Evolutionary conservation across 257 asterid genomes (phyloP).

Genomic region (Nicotiana tabacum): DNA sequence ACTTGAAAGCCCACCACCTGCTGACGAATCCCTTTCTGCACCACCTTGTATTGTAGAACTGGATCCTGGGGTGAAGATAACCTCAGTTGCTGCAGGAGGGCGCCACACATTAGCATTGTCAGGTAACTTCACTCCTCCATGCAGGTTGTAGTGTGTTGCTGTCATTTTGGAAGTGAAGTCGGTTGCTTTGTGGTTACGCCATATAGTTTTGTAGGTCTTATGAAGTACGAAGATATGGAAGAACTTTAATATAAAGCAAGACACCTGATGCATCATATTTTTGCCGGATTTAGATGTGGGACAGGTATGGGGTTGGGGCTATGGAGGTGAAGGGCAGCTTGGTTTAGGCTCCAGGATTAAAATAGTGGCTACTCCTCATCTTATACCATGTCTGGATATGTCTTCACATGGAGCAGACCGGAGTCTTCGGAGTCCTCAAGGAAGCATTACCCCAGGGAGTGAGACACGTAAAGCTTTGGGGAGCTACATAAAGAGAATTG

Average conservation of each 20-base stretch:
- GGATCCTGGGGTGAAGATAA: slow-evolving; percentile 66
- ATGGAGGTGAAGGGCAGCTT: slow-evolving; percentile 89
- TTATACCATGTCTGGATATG: slow-evolving; percentile 52
- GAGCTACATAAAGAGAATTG: slow-evolving; percentile 51
- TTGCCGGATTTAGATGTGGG: slow-evolving; percentile 74
- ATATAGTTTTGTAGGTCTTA: slow-evolving; percentile 54
- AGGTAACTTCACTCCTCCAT: slow-evolving; percentile 35
- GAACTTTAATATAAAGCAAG: slow-evolving; percentile 55
- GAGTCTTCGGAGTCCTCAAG: slow-evolving; percentile 24
- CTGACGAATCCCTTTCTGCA: slow-evolving; percentile 62
- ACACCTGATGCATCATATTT: slow-evolving; percentile 61
- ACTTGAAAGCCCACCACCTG: slow-evolving; percentile 31
- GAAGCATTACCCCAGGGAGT: slow-evolving; percentile 23
- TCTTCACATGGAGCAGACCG: slow-evolving; percentile 40
- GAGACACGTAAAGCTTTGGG: slow-evolving; percentile 32
- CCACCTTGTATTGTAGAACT: slow-evolving; percentile 60
- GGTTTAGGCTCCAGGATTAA: slow-evolving; percentile 73
- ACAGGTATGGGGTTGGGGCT: slow-evolving; percentile 98
- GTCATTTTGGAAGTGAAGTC: slow-evolving; percentile 18
- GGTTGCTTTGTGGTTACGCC: slow-evolving; percentile 36
- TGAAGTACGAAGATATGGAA: slow-evolving; percentile 50
- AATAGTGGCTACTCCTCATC: slow-evolving; percentile 83
- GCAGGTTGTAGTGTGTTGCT: slow-evolving; percentile 8
- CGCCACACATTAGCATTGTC: slow-evolving; percentile 71
- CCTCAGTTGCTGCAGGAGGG: slow-evolving; percentile 80